Conservation (phyloP, 495 filamentous ascomycete genomes). For the Daldinia grandis region DNA sequence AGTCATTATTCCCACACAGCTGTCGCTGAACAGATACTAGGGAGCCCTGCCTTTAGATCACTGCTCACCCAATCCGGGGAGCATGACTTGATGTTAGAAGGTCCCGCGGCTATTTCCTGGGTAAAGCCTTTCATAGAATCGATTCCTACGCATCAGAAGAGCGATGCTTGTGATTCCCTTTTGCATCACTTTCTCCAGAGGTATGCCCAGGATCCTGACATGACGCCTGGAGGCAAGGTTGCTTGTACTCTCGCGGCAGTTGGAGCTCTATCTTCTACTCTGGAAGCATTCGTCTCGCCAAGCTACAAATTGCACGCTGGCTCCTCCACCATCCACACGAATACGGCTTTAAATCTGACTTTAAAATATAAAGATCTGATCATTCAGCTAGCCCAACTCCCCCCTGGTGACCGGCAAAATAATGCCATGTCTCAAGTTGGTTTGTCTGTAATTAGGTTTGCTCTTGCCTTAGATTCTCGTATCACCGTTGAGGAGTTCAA, state of each 20-base stretch:
- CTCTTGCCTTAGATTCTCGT: conserved; percentile 78
- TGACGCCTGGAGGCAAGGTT: conserved; percentile 49
- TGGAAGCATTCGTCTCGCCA: conserved; percentile 54
- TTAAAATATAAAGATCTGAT: conserved; percentile 58
- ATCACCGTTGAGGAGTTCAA: conserved; percentile 76
- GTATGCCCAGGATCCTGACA: conserved; percentile 61
- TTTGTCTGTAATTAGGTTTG: conserved; percentile 72
- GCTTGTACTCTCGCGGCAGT: conserved; percentile 58
- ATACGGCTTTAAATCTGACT: conserved; percentile 59
- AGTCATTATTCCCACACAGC: conserved; percentile 76
- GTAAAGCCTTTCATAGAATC: conserved; percentile 78
- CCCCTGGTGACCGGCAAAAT: conserved; percentile 47
- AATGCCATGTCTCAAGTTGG: conserved; percentile 54
- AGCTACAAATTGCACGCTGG: conserved; percentile 53
- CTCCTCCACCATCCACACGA: conserved; percentile 60
- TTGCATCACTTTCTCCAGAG: conserved; percentile 72
- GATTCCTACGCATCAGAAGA: conserved; percentile 72
- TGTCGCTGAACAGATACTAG: conserved; percentile 79
- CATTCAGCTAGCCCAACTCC: conserved; percentile 50
- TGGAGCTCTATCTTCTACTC: conserved; percentile 54
- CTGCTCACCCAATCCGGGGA: conserved; percentile 66
- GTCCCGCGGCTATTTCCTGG: conserved; percentile 71
- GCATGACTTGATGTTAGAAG: conserved; percentile 62
- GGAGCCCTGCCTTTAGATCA: conserved; percentile 70
- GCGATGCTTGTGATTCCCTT: conserved; percentile 75